These are phyloP conservation scores for Mangifera indica DNA, from an alignment of 345 rosid species.

Conservation along the genomic window DNA sequence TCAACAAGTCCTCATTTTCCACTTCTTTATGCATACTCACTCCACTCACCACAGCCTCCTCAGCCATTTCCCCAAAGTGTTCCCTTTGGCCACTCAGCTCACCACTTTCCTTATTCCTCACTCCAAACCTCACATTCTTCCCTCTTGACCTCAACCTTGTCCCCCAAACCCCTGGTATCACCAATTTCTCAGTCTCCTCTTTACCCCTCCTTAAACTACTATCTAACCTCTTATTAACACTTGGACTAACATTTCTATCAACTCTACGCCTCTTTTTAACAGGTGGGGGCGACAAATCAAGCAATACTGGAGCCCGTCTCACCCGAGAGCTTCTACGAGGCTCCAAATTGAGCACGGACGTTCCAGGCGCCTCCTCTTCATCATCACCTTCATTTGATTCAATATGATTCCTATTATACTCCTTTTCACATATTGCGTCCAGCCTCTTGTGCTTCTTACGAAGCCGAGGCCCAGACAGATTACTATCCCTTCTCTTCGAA, in stretches of 20 bases:
- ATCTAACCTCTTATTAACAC: conserved; percentile 17
- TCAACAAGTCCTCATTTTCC: conserved; percentile 20
- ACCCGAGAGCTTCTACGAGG: conserved; percentile 76
- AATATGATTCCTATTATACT: conserved; percentile 65
- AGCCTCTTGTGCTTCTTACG: conserved; percentile 82
- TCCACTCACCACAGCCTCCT: conserved; percentile 21
- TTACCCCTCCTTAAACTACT: conserved; percentile 21
- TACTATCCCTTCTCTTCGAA: conserved; percentile 36
- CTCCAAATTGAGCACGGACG: conserved; percentile 36
- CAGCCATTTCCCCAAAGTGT: conserved; percentile 43
- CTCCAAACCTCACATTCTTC: conserved; percentile 26
- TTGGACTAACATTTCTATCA: conserved; percentile 26
- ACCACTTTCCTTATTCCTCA: conserved; percentile 15
- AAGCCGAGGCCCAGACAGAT: conserved; percentile 51
- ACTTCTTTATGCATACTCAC: conserved; percentile 24
- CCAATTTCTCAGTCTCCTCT: conserved; percentile 33
- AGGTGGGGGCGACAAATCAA: conserved; percentile 83
- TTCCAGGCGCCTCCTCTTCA: conserved; percentile 28
- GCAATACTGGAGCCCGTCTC: conserved; percentile 60
- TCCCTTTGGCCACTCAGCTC: conserved; percentile 45
- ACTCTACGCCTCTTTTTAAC: conserved; percentile 51
- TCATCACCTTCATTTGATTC: conserved; percentile 34
- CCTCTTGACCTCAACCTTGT: conserved; percentile 61
- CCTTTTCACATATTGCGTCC: conserved; percentile 77
- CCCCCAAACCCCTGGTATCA: conserved; percentile 52